Evolutionary conservation across 2,329 filamentous ascomycete genomes (phyloP), one percentile per base, ranked within the genome.

Genomic region (Taxawa tesnikishii): DNA sequence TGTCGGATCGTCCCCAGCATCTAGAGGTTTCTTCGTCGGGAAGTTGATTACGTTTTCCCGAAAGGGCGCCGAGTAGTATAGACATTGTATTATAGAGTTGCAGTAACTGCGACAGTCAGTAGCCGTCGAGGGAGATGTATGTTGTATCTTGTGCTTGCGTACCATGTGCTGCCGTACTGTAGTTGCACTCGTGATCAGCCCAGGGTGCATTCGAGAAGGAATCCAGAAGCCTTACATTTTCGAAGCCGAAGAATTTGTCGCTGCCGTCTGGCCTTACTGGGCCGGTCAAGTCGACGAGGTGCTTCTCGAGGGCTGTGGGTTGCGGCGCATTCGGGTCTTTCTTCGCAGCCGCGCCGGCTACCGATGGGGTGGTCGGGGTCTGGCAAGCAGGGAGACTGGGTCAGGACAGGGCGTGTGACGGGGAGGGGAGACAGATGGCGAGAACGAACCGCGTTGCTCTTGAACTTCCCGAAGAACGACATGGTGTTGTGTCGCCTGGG

Each of bases 161-260:
- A 94, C 87, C 88, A 96, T 55, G 88, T 96, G 54, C 94, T 96
- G 53, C 88, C 88, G 63, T 94, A 94, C 85, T 94, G 58, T 32
- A 41, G 28, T 33, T 6, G 26, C 10, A 18, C 30, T 32, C 27
- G 32, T 47, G 6, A 6, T 29, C 16, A 34, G 11, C 9, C 28
- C 18, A 10, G 15, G n/a, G 13, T 31, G 26, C 15, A 26, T 13
- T 14, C 28, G 15, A 25, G 23, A 23, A 14, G 27, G 3, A 8
- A 3, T 34, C n/a, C n/a, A n/a, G n/a, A n/a, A n/a, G n/a, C 67
- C 83, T 61, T 68, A 96, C 88, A 62, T 98, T 98, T 61, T 98
- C 90, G 55, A 96, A 79, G 11, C 90, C 90, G 61, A 92, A 96
- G 64, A 94, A 98, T 63, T 94, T 93, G 63, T 96, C 90, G 54